Evolutionary conservation across 306 rosid genomes (phyloP), one percentile per base, ranked within the genome.

Genomic region (Cucurbita ficifolia): DNA sequence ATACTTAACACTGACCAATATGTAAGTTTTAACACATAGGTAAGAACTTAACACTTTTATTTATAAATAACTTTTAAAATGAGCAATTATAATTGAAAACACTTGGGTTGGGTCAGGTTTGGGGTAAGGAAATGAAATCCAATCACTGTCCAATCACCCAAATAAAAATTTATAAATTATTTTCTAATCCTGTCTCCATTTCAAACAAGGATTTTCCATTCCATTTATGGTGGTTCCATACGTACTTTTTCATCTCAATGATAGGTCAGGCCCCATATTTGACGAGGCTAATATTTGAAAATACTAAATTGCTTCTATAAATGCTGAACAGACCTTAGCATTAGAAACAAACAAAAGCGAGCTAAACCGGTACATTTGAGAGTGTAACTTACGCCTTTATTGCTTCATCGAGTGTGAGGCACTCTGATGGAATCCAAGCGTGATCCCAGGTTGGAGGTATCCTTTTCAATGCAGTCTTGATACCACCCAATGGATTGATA

Each of bases 371-470:
- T 48, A 43, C 56, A 45, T 43, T 24, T 18, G 9, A 68, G 58
- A 24, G 63, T 19, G 58, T 51, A 53, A 57, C 85, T 82, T 87
- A 92, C 96, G 83, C 92, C 77, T 87, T 90, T 76, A 92, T 49
- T 33, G 96, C 89, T 56, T 88, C 91, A 73, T 80, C 79, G 64
- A 92, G 60, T 6, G 87, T 83, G 81, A 92, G 60, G 70, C 87
- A 75, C 73, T 90, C 96, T 8, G 88, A 79, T 69, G 93, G 93
- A 84, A 82, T 81, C 96, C 96, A 92, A 45, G 96, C 86, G 61
- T 62, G 50, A 75, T 90, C 77, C 89, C 85, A 87, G 56, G 75
- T 82, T 33, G 82, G 85, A 73, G 91, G 92, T 38, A 18, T 78
- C 80, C 98, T 88, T 80, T 21, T 84, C 84, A 86, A 63, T 29